These are phyloP conservation scores for Ogataea neopini DNA, from an alignment of 805 yeast species.

Conservation along the genomic window DNA sequence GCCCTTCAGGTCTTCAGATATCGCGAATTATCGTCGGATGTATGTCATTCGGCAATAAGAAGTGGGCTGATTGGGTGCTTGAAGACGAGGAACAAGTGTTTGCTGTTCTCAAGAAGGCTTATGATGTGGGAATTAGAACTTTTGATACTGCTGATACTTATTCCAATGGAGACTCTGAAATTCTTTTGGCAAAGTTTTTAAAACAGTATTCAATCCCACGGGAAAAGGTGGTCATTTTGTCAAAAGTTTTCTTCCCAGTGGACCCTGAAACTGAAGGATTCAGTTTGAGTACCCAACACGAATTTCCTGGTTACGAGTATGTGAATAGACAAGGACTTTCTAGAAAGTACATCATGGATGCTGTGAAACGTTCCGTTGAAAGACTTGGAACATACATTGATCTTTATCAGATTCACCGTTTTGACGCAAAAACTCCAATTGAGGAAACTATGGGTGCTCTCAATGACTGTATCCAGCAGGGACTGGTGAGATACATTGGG, in stretches of 20 bases:
- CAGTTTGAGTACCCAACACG: conserved; percentile 22
- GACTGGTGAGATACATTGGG: conserved; percentile 56
- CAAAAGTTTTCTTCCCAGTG: conserved; percentile 43
- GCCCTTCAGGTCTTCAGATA: conserved; percentile 43
- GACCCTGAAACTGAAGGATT: conserved; percentile 24
- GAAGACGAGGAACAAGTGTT: conserved; percentile 50
- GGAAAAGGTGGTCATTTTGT: conserved; percentile 55
- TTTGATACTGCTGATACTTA: conserved; percentile 54
- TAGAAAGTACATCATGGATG: conserved; percentile 48
- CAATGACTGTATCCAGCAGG: conserved; percentile 50
- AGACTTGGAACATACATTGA: conserved; percentile 56
- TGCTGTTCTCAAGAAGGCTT: conserved; percentile 45
- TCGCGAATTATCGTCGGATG: conserved; percentile 55
- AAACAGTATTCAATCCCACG: conserved; percentile 52
- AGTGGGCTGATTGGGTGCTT: conserved; percentile 46
- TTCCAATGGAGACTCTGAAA: conserved; percentile 50
- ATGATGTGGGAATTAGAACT: conserved; percentile 48
- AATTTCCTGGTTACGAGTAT: conserved; percentile 22
- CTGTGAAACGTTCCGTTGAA: conserved; percentile 41
- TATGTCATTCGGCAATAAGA: conserved; percentile 50
- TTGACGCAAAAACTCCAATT: conserved; percentile 48
- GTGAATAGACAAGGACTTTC: conserved; percentile 43
- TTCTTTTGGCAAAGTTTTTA: conserved; percentile 53
- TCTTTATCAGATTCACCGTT: conserved; percentile 57
- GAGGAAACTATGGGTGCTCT: conserved; percentile 58